Conservation (phyloP, 805 yeast species). For the Yamadazyma kitorensis region DNA sequence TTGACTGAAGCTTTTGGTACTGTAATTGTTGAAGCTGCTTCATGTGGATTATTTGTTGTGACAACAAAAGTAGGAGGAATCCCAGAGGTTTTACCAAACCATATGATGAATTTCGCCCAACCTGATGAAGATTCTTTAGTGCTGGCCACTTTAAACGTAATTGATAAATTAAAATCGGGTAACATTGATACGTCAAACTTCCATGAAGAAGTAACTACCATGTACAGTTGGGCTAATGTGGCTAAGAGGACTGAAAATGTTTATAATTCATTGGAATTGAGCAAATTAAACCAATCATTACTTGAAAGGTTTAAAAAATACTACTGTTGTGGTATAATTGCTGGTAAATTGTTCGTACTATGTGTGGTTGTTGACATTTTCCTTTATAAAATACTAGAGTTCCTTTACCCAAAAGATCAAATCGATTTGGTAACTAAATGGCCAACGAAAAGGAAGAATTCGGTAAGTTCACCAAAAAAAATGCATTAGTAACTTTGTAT, state of each 20-base stretch:
- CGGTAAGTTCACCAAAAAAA: too few relatives aligned
- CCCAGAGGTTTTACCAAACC: slow-evolving; percentile 89
- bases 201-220: slow-evolving; percentile 69
- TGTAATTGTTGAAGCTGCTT: slow-evolving; percentile 94
- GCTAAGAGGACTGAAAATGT: slow-evolving; percentile 84
- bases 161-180: slow-evolving; percentile 52
- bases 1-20: slow-evolving; percentile 98
- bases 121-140: slow-evolving; percentile 85
- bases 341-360: slow-evolving; percentile 78
- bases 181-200: slow-evolving; percentile 69
- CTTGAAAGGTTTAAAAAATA: slow-evolving; percentile 59
- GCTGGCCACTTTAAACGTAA: slow-evolving; percentile 69
- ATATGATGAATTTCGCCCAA: slow-evolving; percentile 89
- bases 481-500: too few relatives aligned
- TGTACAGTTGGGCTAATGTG: slow-evolving; percentile 92
- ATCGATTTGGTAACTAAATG: slow-evolving; percentile 82
- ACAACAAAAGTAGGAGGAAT: slow-evolving; percentile 97
- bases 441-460: slow-evolving; percentile 43
- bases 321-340: slow-evolving; percentile 75
- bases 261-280: slow-evolving; percentile 51
- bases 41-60: slow-evolving; percentile 90
- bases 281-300: slow-evolving; percentile 49
- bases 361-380: slow-evolving; percentile 80
- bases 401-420: slow-evolving; percentile 59
- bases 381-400: slow-evolving; percentile 60